Evolutionary conservation across 2,329 filamentous ascomycete genomes (phyloP).

Genomic region (Hirsutella thompsonii): DNA sequence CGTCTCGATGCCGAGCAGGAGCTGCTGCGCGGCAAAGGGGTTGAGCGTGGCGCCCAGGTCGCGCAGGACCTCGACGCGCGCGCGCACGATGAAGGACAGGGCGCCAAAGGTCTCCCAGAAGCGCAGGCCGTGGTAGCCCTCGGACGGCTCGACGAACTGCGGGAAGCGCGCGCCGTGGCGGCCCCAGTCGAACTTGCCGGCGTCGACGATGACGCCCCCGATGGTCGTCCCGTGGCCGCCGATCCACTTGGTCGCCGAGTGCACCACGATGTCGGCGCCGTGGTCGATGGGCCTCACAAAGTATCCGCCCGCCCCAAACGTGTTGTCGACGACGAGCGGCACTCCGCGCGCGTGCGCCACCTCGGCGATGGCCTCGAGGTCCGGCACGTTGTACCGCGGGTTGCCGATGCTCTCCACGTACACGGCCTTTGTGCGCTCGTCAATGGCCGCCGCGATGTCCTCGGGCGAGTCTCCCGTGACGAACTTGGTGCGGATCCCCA

Average conservation of each 20-base stretch:
- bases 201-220: slow-evolving; percentile 73
- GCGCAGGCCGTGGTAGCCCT: slow-evolving; percentile 84
- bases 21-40: slow-evolving; percentile 86
- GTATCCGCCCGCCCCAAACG: slow-evolving; percentile 87
- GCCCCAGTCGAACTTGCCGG: slow-evolving; percentile 90
- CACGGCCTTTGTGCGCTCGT: slow-evolving; percentile 85
- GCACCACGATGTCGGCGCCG: slow-evolving; percentile 86
- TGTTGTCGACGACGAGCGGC: slow-evolving; percentile 73
- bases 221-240: slow-evolving; percentile 91
- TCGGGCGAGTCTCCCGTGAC: slow-evolving; percentile 67
- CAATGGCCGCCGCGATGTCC: slow-evolving; percentile 71
- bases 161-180: slow-evolving; percentile 75
- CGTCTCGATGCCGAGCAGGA: slow-evolving; percentile 82
- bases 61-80: slow-evolving; percentile 79
- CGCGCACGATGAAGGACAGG: slow-evolving; percentile 70
- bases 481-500: slow-evolving; percentile 83
- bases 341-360: slow-evolving; percentile 59
- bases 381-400: slow-evolving; percentile 83
- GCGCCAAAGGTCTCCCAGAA: slow-evolving; percentile 89
- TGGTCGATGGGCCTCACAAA: slow-evolving; percentile 78
- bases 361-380: slow-evolving; percentile 76
- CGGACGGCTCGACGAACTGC: slow-evolving; percentile 78
- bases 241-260: slow-evolving; percentile 96
- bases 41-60: slow-evolving; percentile 75
- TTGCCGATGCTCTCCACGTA: slow-evolving; percentile 92